phyloP scores from a whole-genome alignment of 805 yeast genomes.

The Starmera dryadoides region DNA sequence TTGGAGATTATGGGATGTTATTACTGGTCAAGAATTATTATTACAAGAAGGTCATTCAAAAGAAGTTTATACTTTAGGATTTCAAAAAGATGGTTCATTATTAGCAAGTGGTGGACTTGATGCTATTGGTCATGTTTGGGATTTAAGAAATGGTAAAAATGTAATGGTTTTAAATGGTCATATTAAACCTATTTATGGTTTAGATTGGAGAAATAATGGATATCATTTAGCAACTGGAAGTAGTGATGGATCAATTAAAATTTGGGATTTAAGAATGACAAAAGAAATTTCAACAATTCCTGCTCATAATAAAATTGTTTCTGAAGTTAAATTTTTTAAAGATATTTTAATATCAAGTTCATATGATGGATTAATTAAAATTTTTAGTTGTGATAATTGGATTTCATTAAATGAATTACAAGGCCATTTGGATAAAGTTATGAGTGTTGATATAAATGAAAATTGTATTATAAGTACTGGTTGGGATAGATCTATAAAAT shows the following conservation, averaged over 20 bases:
- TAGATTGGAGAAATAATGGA: slow-evolving; percentile 76
- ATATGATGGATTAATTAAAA: slow-evolving; percentile 61
- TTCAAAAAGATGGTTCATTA: slow-evolving; percentile 75
- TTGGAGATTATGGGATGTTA: slow-evolving; percentile 83
- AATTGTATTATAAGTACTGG: slow-evolving; percentile 53
- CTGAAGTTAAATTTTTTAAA: slow-evolving; percentile 47
- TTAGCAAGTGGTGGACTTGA: slow-evolving; percentile 76
- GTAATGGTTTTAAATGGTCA: slow-evolving; percentile 60
- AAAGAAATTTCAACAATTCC: slow-evolving; percentile 43
- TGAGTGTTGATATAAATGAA: slow-evolving; percentile 57
- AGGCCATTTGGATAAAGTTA: slow-evolving; percentile 61
- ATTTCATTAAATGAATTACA: slow-evolving; percentile 39
- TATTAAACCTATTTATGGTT: slow-evolving; percentile 57
- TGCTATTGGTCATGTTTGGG: slow-evolving; percentile 74
- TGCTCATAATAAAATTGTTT: slow-evolving; percentile 68
- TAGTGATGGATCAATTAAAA: slow-evolving; percentile 69
- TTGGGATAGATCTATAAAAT: slow-evolving; percentile 76
- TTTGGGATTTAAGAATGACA: slow-evolving; percentile 78
- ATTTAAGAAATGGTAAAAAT: slow-evolving; percentile 67
- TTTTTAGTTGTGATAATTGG: slow-evolving; percentile 73
- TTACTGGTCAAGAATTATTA: slow-evolving; percentile 39
- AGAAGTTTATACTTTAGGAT: slow-evolving; percentile 53
- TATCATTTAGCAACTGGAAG: slow-evolving; percentile 74
- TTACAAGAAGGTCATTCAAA: slow-evolving; percentile 84
- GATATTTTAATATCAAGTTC: slow-evolving; percentile 49